A percentile compares a stretch with the other conserved stretches of the same genome.
Evolutionary conservation across 179 eudicot species (phyloP).

Genomic region (Gypsophila paniculata): DNA sequence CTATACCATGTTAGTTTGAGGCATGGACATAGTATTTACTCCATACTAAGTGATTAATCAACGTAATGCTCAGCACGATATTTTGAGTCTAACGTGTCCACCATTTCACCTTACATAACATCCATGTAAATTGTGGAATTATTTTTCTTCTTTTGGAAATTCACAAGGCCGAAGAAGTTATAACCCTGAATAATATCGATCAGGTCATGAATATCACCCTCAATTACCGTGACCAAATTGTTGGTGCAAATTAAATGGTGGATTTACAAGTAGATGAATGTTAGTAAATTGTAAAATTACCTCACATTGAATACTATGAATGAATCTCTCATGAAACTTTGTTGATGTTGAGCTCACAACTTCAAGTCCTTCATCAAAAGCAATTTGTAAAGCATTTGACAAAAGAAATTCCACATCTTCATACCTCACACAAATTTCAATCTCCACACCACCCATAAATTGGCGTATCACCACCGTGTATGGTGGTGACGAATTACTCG

Average conservation of each 20-base stretch:
- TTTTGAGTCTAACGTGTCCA: too few species aligned
- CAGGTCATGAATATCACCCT: neutral
- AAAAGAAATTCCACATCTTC: conserved; percentile 31
- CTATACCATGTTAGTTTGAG: too few species aligned
- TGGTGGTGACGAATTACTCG: conserved; percentile 17
- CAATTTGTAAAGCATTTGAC: conserved; percentile 35
- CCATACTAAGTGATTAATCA: too few species aligned
- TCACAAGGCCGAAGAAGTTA: too few species aligned
- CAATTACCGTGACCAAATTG: neutral
- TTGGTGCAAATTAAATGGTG: neutral
- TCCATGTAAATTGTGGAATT: neutral
- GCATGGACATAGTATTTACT: too few species aligned
- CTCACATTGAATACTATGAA: conserved; percentile 46
- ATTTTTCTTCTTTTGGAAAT: neutral
- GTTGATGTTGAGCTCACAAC: conserved; percentile 41
- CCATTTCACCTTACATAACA: too few species aligned
- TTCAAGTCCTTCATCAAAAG: conserved; percentile 36
- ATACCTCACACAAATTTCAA: conserved; percentile 31
- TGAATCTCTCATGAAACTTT: conserved; percentile 18
- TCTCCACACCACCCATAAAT: conserved; percentile 35
- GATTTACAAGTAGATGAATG: neutral
- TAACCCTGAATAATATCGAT: too few species aligned
- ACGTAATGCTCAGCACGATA: too few species aligned
- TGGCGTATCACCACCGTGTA: conserved; percentile 29
- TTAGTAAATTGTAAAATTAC: conserved; percentile 22